Base-by-base conservation (phyloP, 169 alveolate species). In the Toxoplasma gondii region DNA sequence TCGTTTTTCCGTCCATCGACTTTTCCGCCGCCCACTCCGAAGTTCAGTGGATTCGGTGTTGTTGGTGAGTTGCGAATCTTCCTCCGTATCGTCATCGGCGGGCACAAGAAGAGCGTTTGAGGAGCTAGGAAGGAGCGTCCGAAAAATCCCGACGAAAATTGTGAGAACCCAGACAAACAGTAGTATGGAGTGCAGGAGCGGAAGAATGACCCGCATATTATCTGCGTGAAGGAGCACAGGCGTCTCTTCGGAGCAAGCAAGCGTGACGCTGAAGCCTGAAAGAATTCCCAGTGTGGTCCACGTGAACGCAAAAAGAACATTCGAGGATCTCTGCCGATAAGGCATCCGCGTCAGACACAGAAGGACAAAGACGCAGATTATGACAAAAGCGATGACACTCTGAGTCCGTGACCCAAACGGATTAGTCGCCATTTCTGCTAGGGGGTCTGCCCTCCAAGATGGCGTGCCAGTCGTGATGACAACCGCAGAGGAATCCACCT, bases 351-450 rank as follows among this genome's bases (percentile, higher is more conserved):
- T 7, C 39, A 82, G 67, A 27, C 58, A 82, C 24, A 31, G 36
- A 24, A 44, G 69, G 27, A 49, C 67, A 36, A 82, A 82, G 54
- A 24, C 31, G 67, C 34, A 82, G 0, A 82, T 43, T 43, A 44
- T n/a, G 58, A 24, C 41, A 49, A 19, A 82, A 12, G 49, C 90
- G 38, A 82, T 64, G 36, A 82, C 39, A 49, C 69, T 82, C 67
- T 43, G 90, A 17, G 67, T 82, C 69, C 67, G 90, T 24, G 67
- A 31, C 4, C 90, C 90, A 41, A 82, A 44, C 38, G 90, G 90
- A 44, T 82, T 82, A 10, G n/a, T 27, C 36, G 41, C n/a, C 27
- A 82, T 39, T 29, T 82, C 69, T 27, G 38, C 36, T 7, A 41
- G 69, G 17, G 90, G 67, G 67, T 43, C 67, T 34, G 27, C n/a